Percentiles rank a stretch among this genome's conserved stretches.
These are phyloP conservation scores for Penicillium freii DNA, from an alignment of 2,329 filamentous ascomycete species.

Conservation along the genomic window DNA sequence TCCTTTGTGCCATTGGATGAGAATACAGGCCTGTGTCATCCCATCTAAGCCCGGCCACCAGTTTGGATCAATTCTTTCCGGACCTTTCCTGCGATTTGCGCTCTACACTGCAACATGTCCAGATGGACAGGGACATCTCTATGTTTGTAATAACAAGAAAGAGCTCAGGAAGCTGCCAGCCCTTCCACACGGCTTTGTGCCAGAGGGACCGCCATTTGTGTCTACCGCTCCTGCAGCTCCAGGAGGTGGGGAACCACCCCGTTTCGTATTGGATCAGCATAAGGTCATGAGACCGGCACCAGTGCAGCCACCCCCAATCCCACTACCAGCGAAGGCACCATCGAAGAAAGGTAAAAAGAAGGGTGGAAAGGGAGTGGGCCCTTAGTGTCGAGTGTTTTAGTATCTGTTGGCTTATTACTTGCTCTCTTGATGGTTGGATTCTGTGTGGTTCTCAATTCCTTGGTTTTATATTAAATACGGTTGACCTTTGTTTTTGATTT, in stretches of 20 bases:
- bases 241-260: background rate
- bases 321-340: background rate
- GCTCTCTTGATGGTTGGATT: background rate
- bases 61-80: background rate
- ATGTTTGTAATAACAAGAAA: background rate
- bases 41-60: too few relatives aligned
- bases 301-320: background rate
- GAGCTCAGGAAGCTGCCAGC: background rate
- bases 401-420: background rate
- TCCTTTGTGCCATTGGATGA: background rate
- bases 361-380: background rate
- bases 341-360: background rate
- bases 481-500: background rate
- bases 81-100: background rate
- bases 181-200: background rate
- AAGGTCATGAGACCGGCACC: too few relatives aligned
- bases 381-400: background rate
- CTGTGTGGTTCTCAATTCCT: background rate
- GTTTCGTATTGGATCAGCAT: background rate
- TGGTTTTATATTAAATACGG: background rate
- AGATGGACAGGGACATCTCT: background rate
- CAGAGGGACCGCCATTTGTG: background rate
- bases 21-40: background rate
- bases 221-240: background rate
- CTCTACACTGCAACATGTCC: background rate